These are phyloP conservation scores for Fusarium tanahbumbuense DNA, from an alignment of 2,329 filamentous ascomycete genomes.

Conservation along the genomic window DNA sequence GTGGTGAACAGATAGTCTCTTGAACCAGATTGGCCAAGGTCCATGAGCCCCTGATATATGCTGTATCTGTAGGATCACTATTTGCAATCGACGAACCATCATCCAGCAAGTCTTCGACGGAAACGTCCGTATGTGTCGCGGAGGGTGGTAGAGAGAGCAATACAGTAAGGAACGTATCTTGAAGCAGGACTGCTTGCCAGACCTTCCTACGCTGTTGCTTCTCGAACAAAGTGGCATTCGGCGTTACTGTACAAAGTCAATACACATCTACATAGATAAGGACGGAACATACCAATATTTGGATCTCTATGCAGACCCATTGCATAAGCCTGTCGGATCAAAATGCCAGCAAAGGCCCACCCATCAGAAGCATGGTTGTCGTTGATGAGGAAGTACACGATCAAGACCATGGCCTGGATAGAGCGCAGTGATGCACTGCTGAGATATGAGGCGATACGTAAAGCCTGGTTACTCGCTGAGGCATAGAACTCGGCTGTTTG, in stretches of 20 bases:
- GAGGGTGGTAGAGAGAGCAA: slow-evolving; percentile 81
- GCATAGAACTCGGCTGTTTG: slow-evolving; percentile 86
- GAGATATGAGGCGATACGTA: slow-evolving; percentile 80
- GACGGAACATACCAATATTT: slow-evolving; percentile 66
- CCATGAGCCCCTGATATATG: slow-evolving; percentile 82
- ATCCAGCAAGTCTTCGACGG: slow-evolving; percentile 77
- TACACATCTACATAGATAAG: slow-evolving; percentile 26
- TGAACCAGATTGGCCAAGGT: slow-evolving; percentile 82
- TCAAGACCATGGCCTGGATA: slow-evolving; percentile 82
- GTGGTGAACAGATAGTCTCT: slow-evolving; percentile 78
- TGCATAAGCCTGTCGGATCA: slow-evolving; percentile 82
- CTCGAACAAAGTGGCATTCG: slow-evolving; percentile 74
- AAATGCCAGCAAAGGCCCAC: slow-evolving; percentile 82
- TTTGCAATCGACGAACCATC: slow-evolving; percentile 68
- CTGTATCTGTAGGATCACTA: slow-evolving; percentile 73
- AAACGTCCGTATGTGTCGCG: slow-evolving; percentile 82
- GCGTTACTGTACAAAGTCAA: slow-evolving; percentile 61
- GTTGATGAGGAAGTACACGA: slow-evolving; percentile 86
- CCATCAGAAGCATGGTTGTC: slow-evolving; percentile 87
- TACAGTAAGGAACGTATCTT: slow-evolving; percentile 85
- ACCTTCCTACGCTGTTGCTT: slow-evolving; percentile 83
- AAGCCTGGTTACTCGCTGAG: slow-evolving; percentile 80
- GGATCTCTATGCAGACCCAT: slow-evolving; percentile 85
- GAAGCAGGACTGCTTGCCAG: slow-evolving; percentile 83
- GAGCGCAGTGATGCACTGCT: slow-evolving; percentile 79